Conservation (phyloP, 2,329 filamentous ascomycete species). For the Trichoderma sp. region DNA sequence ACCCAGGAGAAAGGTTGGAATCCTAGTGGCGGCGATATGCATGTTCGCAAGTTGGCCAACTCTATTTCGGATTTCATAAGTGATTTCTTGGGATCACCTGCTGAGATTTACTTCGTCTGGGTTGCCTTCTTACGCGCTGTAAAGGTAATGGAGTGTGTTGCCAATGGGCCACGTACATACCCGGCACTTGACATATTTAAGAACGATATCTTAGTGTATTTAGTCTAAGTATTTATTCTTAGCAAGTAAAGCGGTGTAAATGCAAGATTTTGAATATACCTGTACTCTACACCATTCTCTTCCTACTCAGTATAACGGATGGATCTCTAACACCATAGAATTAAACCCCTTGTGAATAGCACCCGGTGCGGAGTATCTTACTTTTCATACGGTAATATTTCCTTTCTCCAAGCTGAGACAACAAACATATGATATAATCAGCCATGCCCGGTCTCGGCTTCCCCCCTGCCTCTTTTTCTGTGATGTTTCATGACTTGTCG, state of each 20-base stretch:
- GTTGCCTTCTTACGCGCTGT: not conserved
- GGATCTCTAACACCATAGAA: no score
- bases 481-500: not conserved
- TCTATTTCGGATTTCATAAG: not conserved
- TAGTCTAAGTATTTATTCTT: not conserved
- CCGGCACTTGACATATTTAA: not conserved
- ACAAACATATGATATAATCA: not conserved
- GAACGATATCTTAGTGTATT: not conserved
- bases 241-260: no score
- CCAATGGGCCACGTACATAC: not conserved
- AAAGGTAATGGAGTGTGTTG: not conserved
- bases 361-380: not conserved
- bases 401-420: not conserved
- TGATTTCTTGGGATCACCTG: not conserved
- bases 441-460: not conserved
- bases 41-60: not conserved
- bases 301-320: no score
- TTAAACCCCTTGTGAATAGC: not conserved
- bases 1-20: not conserved
- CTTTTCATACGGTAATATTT: not conserved
- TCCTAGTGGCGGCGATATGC: not conserved
- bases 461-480: not conserved
- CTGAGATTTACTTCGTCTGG: not conserved
- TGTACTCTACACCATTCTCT: no score
- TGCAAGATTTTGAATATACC: no score